Percentiles rank a stretch among this genome's conserved stretches.
These are phyloP conservation scores for Globisporangium apiculatum DNA, from an alignment of 352 stramenopile species.

Conservation along the genomic window DNA sequence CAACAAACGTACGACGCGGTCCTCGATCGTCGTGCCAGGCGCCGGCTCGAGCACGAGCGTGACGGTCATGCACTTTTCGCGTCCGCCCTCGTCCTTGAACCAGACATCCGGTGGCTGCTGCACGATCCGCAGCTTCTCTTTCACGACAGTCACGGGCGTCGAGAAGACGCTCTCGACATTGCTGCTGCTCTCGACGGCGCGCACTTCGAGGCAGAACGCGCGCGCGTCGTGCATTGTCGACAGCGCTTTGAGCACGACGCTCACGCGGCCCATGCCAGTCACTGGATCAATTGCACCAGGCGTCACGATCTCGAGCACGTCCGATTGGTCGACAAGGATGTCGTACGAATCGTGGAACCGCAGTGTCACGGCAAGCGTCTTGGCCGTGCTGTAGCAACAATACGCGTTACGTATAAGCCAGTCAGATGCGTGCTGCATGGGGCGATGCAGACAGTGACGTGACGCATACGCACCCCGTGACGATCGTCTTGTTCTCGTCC, in stretches of 20 bases:
- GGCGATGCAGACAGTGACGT: not conserved
- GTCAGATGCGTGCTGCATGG: too few species aligned
- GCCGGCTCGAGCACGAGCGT: conserved; percentile 73
- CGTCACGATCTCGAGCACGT: conserved; percentile 23
- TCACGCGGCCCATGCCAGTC: conserved; percentile 38
- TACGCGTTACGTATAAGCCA: not conserved
- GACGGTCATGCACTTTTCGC: conserved; percentile 93
- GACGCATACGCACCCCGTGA: conserved; percentile 32
- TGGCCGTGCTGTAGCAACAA: conserved; percentile 19
- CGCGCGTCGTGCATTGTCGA: conserved; percentile 51
- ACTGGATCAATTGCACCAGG: conserved; percentile 22
- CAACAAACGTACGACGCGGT: conserved; percentile 44
- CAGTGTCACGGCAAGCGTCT: conserved; percentile 44
- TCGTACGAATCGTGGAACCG: conserved; percentile 77
- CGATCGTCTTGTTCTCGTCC: conserved; percentile 45
- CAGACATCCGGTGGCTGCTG: conserved; percentile 87
- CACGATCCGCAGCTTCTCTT: conserved; percentile 73
- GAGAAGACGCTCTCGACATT: conserved; percentile 57
- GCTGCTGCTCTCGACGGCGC: conserved; percentile 29
- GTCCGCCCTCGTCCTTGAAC: conserved; percentile 96
- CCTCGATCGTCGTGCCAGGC: conserved; percentile 52
- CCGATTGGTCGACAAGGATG: conserved; percentile 51
- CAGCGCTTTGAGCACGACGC: conserved; percentile 38
- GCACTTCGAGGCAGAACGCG: conserved; percentile 64
- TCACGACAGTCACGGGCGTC: conserved; percentile 51